Conservation (phyloP, 2,329 filamentous ascomycete genomes). For the Periconia digitata region DNA sequence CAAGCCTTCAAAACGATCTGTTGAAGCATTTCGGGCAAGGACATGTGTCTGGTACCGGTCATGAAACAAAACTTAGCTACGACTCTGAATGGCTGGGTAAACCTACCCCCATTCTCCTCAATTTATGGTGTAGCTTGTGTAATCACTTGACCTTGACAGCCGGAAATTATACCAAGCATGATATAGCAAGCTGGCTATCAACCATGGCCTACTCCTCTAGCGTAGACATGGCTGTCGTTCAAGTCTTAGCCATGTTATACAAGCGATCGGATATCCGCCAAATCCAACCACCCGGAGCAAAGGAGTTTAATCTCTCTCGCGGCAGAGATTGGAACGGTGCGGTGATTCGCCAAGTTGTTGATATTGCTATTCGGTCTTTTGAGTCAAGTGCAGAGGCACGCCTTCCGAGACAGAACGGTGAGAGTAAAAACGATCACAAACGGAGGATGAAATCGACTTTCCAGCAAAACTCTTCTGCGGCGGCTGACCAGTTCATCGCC, state of each 20-base stretch:
- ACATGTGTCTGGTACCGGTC: too few species aligned
- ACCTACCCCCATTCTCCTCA: constrained; percentile 5
- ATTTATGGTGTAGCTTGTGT: constrained; percentile 28
- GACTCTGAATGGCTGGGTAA: constrained; percentile 24
- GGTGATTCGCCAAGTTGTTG: constrained; percentile 1
- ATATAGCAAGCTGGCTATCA: constrained; percentile 27
- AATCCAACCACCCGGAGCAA: constrained; percentile 9
- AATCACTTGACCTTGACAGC: constrained; percentile 1
- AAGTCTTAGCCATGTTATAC: constrained; percentile 25
- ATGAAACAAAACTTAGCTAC: constrained; percentile 17
- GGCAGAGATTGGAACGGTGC: constrained; percentile 6
- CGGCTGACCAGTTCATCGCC: neutral
- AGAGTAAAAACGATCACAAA: constrained; percentile 6
- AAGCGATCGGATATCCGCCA: constrained; percentile 4
- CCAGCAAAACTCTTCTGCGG: too few species aligned
- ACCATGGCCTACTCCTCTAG: constrained; percentile 23
- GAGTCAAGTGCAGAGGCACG: neutral
- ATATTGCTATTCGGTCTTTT: neutral
- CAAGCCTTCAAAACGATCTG: too few species aligned
- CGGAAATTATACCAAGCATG: constrained; percentile 12
- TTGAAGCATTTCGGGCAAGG: too few species aligned
- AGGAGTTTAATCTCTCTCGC: constrained; percentile 6
- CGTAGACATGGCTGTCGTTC: constrained; percentile 24
- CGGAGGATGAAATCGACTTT: neutral
- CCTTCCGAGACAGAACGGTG: constrained; percentile 12